Percentiles rank a stretch among this genome's conserved stretches.
Evolutionary conservation across 768 basidiomycete species (phyloP).

Genomic region (Lactarius sanguifluus): DNA sequence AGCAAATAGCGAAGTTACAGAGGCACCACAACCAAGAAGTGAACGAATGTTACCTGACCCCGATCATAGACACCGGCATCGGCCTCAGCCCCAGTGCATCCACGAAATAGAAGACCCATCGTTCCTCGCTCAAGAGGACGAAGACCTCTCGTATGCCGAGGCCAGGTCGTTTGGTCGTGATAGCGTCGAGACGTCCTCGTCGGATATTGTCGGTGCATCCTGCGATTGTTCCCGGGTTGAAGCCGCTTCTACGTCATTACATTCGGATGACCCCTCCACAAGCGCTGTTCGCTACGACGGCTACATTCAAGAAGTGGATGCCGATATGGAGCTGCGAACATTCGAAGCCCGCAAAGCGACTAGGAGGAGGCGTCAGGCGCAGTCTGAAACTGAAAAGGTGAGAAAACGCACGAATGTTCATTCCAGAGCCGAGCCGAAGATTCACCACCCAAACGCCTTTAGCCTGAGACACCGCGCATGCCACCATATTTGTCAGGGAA

Average conservation of each 20-base stretch:
- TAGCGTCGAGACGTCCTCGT: conserved; percentile 5
- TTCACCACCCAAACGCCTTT: conserved; percentile 2
- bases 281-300: conserved; percentile 49
- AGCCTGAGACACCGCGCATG: conserved; percentile 6
- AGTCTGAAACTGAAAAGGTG: conserved; percentile 24
- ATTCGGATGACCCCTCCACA: conserved; percentile 27
- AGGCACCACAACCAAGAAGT: conserved; percentile 19
- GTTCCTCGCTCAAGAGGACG: conserved; percentile 32
- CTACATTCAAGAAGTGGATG: conserved; percentile 55
- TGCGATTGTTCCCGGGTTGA: conserved; percentile 31
- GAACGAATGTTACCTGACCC: conserved; percentile 17
- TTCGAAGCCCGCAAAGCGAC: conserved; percentile 37
- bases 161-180: conserved; percentile 15
- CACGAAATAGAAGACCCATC: conserved; percentile 50
- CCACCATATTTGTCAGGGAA: conserved; percentile 11
- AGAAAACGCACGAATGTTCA: neutral
- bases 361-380: conserved; percentile 3
- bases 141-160: conserved; percentile 20
- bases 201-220: conserved; percentile 15
- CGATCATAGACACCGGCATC: conserved; percentile 13
- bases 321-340: conserved; percentile 49
- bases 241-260: conserved; percentile 1
- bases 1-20: conserved; percentile 31
- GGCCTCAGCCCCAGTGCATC: conserved; percentile 43
- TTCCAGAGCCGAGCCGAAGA: neutral